phyloP scores from a whole-genome alignment of 106 monocot species.

The Acanthochlamys bracteata region DNA sequence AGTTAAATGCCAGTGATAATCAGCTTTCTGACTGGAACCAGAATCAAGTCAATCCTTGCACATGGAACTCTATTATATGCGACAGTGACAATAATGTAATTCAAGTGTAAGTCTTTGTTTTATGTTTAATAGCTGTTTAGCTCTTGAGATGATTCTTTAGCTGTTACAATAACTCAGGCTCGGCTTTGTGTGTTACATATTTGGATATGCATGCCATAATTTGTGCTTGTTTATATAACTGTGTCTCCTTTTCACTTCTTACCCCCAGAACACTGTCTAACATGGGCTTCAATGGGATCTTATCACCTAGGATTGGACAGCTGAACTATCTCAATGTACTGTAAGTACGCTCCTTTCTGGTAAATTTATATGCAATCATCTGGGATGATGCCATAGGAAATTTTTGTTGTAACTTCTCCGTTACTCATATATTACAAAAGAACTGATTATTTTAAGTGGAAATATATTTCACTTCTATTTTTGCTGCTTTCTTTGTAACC shows the following conservation, averaged over 20 bases:
- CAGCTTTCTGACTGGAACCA: constrained; percentile 75
- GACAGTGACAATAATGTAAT: constrained; percentile 42
- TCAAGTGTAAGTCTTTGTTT: constrained; percentile 45
- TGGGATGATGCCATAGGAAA: too few species aligned
- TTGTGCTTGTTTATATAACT: neutral
- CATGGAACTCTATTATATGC: constrained; percentile 65
- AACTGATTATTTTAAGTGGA: too few species aligned
- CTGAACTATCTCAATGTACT: constrained; percentile 32
- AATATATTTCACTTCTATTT: neutral
- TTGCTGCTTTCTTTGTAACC: neutral
- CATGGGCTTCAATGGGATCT: constrained; percentile 62
- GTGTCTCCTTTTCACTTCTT: constrained; percentile 2
- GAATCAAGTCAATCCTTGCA: constrained; percentile 84
- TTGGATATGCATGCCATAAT: neutral
- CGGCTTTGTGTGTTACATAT: too few species aligned
- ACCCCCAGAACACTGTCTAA: constrained; percentile 53
- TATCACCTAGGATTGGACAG: constrained; percentile 71
- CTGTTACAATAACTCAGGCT: neutral
- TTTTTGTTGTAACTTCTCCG: too few species aligned
- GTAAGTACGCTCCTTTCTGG: constrained; percentile 26
- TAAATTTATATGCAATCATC: neutral
- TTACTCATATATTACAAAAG: too few species aligned
- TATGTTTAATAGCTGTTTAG: neutral
- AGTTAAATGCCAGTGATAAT: constrained; percentile 47
- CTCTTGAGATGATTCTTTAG: neutral